Evolutionary conservation across 169 alveolate genomes (phyloP).

Genomic region (Plasmodium blacklocki): DNA sequence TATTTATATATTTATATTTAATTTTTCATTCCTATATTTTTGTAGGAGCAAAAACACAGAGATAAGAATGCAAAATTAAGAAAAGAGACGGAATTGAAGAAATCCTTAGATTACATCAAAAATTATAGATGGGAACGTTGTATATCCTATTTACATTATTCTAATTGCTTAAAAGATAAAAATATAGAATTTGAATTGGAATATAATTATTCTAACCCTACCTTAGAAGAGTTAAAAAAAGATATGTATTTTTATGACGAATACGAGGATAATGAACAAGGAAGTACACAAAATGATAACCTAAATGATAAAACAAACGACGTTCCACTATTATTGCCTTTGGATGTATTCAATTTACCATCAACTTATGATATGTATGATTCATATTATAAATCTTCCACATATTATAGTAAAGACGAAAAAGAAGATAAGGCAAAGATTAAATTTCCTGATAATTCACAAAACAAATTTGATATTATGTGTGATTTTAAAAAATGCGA

Average conservation of each 20-base stretch:
- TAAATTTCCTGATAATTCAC: constrained; percentile 30
- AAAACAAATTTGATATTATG: constrained; percentile 49
- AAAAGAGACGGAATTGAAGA: constrained; percentile 34
- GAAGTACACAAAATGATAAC: neutral
- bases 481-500: constrained; percentile 65
- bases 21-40: neutral
- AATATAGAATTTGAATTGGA: constrained; percentile 21
- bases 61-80: constrained; percentile 61
- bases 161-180: constrained; percentile 18
- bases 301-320: neutral
- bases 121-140: constrained; percentile 68
- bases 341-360: constrained; percentile 60
- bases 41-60: constrained; percentile 64
- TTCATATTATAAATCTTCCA: constrained; percentile 30
- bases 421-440: constrained; percentile 36
- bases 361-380: constrained; percentile 67
- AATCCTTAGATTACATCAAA: constrained; percentile 52
- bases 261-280: neutral
- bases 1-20: neutral
- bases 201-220: neutral
- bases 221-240: constrained; percentile 30
- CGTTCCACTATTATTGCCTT: constrained; percentile 29
- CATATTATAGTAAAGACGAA: constrained; percentile 55
- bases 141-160: constrained; percentile 33
- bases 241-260: neutral